Percentiles rank a stretch among this genome's conserved stretches.
These are phyloP conservation scores for Mycena vitilis DNA, from an alignment of 768 basidiomycete species.

Conservation along the genomic window DNA sequence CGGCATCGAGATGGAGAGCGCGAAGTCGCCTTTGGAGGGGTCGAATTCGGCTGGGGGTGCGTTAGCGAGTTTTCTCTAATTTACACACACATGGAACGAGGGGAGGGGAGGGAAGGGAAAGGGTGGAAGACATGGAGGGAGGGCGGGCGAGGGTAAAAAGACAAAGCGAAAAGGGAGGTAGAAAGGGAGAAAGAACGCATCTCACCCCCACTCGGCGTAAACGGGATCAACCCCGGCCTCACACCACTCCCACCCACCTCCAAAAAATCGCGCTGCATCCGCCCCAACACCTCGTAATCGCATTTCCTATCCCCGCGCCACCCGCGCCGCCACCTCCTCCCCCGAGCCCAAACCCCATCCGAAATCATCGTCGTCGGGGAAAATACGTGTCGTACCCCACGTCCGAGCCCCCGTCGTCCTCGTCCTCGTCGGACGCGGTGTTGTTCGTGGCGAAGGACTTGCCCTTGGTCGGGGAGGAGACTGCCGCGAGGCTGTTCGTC, in stretches of 20 bases:
- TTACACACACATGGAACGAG: too few species aligned
- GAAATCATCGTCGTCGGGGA: conserved; percentile 45
- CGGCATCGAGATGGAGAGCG: conserved; percentile 61
- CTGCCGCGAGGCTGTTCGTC: conserved; percentile 26
- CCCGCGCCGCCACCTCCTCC: background rate
- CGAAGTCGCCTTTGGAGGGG: background rate
- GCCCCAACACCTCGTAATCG: conserved; percentile 44
- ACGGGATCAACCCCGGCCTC: conserved; percentile 66
- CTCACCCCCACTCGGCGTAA: conserved; percentile 1
- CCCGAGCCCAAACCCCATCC: background rate
- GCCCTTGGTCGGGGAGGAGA: conserved; percentile 14
- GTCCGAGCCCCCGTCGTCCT: conserved; percentile 49
- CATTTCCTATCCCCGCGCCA: conserved; percentile 38
- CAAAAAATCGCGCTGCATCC: conserved; percentile 57
- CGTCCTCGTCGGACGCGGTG: conserved; percentile 38
- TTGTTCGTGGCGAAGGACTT: too few species aligned
- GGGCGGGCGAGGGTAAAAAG: too few species aligned
- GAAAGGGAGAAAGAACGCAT: too few species aligned
- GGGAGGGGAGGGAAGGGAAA: too few species aligned
- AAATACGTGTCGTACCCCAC: conserved; percentile 55
- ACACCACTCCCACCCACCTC: conserved; percentile 63
- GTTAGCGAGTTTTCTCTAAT: too few species aligned
- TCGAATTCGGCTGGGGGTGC: background rate
- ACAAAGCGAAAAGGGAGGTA: too few species aligned
- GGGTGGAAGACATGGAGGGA: too few species aligned